Percentiles rank a stretch among this genome's conserved stretches.
Conservation (phyloP, 352 stramenopile species). For the Thraustotheca clavata region DNA sequence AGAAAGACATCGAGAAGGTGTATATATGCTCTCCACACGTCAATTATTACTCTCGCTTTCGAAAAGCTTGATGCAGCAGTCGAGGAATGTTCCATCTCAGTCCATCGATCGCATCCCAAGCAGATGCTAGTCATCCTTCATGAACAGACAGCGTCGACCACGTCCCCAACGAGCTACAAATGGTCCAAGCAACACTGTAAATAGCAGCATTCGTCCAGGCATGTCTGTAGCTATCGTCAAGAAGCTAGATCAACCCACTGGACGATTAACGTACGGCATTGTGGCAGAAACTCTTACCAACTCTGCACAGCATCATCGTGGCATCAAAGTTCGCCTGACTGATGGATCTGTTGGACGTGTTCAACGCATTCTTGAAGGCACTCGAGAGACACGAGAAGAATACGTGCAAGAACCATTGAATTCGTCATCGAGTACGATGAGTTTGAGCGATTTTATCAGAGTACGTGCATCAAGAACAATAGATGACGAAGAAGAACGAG, state of each 20-base stretch:
- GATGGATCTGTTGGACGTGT: constrained; percentile 17
- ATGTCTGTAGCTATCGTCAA: constrained; percentile 17
- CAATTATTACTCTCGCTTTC: too few relatives aligned
- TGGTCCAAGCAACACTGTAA: neutral
- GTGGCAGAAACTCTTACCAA: constrained; percentile 15
- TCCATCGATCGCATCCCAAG: too few relatives aligned
- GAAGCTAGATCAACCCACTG: constrained; percentile 20
- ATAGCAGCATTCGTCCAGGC: constrained; percentile 6
- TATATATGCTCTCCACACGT: too few relatives aligned
- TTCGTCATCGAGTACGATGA: neutral
- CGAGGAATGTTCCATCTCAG: too few relatives aligned
- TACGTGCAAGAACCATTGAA: too few relatives aligned
- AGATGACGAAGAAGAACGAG: neutral
- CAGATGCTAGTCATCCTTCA: neutral
- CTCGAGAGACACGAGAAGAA: too few relatives aligned
- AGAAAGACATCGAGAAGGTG: neutral
- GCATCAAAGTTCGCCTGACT: constrained; percentile 20
- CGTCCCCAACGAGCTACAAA: neutral
- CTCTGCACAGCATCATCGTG: constrained; percentile 7
- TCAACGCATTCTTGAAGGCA: neutral
- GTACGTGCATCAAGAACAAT: neutral
- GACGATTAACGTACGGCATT: constrained; percentile 8
- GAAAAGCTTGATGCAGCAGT: neutral
- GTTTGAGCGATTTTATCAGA: neutral
- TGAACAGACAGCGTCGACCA: constrained; percentile 4